Percentiles rank a stretch among this genome's conserved stretches.
Conservation (phyloP, 225 moss, liverwort and hornwort genomes). For the Neckera pumila region DNA sequence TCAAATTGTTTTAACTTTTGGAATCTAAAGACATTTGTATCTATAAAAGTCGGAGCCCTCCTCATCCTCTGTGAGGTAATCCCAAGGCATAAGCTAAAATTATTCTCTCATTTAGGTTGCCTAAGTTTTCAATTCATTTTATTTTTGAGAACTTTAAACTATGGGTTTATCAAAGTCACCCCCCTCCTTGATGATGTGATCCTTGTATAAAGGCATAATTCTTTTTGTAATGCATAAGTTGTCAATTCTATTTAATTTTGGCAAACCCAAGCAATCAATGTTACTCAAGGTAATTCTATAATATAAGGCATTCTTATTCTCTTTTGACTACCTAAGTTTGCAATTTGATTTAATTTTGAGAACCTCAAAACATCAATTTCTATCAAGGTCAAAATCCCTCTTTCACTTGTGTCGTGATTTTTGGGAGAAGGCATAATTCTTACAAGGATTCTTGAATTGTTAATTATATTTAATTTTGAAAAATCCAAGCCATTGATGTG, state of each 20-base stretch:
- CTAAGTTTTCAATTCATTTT: background rate
- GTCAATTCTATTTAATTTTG: background rate
- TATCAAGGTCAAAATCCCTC: background rate
- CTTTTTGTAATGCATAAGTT: background rate
- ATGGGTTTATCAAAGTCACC: background rate
- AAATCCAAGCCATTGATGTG: background rate
- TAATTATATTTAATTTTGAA: too few species aligned
- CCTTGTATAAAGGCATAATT: too few species aligned
- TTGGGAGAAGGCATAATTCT: too few species aligned
- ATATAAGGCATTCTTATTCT: background rate
- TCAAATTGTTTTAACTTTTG: background rate
- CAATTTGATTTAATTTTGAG: background rate
- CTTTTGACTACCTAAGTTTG: background rate
- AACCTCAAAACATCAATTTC: background rate
- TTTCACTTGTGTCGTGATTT: background rate
- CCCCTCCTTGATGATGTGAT: too few species aligned
- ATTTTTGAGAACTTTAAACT: background rate
- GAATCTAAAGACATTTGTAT: background rate
- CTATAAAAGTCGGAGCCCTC: background rate
- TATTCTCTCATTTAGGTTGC: rapidly evolving
- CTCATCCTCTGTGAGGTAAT: rapidly evolving
- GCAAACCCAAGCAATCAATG: background rate
- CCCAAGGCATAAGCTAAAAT: rapidly evolving
- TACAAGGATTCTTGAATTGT: too few species aligned
- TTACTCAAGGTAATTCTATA: background rate